Evolutionary conservation across 2,329 filamentous ascomycete species (phyloP), one percentile per base, ranked within the genome.

Genomic region (Botrytis squamosa): DNA sequence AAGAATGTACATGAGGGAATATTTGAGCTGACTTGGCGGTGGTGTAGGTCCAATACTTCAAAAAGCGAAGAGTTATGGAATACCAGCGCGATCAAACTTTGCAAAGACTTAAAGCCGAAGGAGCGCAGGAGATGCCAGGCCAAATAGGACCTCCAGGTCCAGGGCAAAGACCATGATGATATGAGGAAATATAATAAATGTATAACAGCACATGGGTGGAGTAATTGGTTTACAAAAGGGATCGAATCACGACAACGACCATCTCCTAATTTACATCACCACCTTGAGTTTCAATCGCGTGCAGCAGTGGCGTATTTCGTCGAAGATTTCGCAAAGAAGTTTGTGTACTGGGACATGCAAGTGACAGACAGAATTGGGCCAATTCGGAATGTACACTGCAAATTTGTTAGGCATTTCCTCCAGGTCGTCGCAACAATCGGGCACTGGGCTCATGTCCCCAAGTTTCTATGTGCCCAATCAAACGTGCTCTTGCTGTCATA

Each of bases 51-150:
- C 94, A 94, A 84, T 98, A 99, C 84, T 99, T 99, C 85, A 98
- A 98, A 86, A 95, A 98, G 84, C 92, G 94, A 84, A 88, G 96
- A 80, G 93, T 98, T 52, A 95, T 97, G 84, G 96, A 99, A 79
- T 88, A 93, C 80, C 93, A 97, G 79, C 94, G 95, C 83, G 91
- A 93, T 80, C 86, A 91, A 83, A 92, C 93, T 38, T 85, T 97
- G 77, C 91, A 92, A 79, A 89, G 90, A 81, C 88, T 97, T 79
- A 87, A 92, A 81, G 87, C 86, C 65, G 91, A 95, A 82, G 92
- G 92, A 76, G 93, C 92, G 20, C 85, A 87, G 76, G 86, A 88
- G 82, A 86, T 93, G 81, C 78, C 79, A 3, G 79, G 79, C 5
- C 74, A 78, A 29, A 71, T 80, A 73, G 75, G 73, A 29, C 76